Evolutionary conservation across 2,329 filamentous ascomycete species (phyloP).

Genomic region (Curvularia verruculosa): DNA sequence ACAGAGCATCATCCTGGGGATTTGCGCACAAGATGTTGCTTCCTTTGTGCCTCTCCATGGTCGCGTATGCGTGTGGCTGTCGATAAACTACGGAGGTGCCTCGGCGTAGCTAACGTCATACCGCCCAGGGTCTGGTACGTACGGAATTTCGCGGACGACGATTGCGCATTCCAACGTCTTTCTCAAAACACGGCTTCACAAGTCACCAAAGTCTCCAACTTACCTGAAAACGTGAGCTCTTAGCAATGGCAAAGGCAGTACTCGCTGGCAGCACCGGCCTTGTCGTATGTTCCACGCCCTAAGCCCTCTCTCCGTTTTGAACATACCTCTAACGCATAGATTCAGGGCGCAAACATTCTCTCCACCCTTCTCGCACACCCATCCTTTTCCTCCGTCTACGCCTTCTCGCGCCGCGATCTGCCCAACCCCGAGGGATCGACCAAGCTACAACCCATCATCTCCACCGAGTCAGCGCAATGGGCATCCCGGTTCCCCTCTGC

Average conservation of each 20-base stretch:
- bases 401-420: slow-evolving; percentile 71
- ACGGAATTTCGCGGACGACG: background rate
- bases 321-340: background rate
- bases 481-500: slow-evolving; percentile 59
- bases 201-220: background rate
- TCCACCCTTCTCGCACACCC: slow-evolving; percentile 62
- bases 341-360: slow-evolving; percentile 76
- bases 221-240: background rate
- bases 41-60: background rate
- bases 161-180: background rate
- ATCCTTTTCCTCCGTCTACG: slow-evolving; percentile 61
- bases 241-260: slow-evolving; percentile 56
- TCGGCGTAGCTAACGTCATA: background rate
- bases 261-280: slow-evolving; percentile 71
- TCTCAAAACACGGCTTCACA: background rate
- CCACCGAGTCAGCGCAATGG: slow-evolving; percentile 73
- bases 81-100: background rate
- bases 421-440: slow-evolving; percentile 54
- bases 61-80: background rate
- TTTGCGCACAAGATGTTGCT: background rate
- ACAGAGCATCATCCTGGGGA: background rate
- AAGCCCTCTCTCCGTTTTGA: too few relatives aligned
- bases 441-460: slow-evolving; percentile 71
- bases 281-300: slow-evolving; percentile 48
- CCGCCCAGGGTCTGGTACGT: background rate